These are phyloP conservation scores for Nyssa sinensis DNA, from an alignment of 148 eudicot genomes.

Conservation along the genomic window DNA sequence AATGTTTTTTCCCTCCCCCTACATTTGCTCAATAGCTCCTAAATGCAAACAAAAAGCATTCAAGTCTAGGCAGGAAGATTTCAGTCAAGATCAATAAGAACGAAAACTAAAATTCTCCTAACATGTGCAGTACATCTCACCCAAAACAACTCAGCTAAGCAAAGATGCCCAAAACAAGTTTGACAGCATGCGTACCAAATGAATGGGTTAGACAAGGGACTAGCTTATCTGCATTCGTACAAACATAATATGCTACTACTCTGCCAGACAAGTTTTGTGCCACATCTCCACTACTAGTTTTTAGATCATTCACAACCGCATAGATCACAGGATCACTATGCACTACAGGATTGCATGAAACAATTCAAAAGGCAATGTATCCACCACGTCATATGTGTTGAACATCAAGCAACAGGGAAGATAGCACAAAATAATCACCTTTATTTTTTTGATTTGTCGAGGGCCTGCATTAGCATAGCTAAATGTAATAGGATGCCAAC, in stretches of 20 bases:
- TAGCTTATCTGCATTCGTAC: not conserved
- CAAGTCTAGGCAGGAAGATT: not conserved
- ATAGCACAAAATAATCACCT: constrained; percentile 37
- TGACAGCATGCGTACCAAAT: not conserved
- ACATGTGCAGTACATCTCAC: not conserved
- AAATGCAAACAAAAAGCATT: not conserved
- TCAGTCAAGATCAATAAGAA: not conserved
- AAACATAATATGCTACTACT: not conserved
- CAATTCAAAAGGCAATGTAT: not conserved
- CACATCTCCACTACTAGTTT: too few relatives aligned
- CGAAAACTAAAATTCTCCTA: not conserved
- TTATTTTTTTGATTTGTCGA: constrained; percentile 54
- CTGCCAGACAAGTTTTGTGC: not conserved
- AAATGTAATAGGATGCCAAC: constrained; percentile 96
- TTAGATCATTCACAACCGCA: not conserved
- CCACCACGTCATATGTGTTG: not conserved
- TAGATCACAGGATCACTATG: not conserved
- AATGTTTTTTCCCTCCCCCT: not conserved
- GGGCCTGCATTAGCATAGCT: constrained; percentile 64
- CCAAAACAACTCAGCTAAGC: not conserved
- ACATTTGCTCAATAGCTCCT: not conserved
- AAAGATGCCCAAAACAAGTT: not conserved
- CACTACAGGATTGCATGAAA: too few relatives aligned
- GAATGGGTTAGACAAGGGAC: not conserved
- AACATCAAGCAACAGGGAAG: not conserved